These are phyloP conservation scores for Middelhovenomyces tepae DNA, from an alignment of 805 yeast genomes.

Conservation along the genomic window DNA sequence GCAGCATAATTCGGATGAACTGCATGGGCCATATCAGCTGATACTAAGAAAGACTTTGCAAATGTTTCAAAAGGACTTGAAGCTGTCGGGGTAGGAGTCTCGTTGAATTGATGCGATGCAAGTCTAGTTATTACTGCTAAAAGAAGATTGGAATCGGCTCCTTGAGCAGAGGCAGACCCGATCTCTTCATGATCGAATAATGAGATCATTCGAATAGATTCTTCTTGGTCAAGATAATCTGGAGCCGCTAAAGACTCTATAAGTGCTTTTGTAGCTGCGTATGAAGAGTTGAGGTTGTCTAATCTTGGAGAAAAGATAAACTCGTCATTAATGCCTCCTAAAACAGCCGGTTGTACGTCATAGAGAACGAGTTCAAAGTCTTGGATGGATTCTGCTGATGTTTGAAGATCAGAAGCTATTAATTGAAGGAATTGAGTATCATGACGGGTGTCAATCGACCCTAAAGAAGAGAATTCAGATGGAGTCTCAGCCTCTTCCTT, in stretches of 20 bases:
- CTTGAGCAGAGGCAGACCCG: slow-evolving; percentile 91
- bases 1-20: slow-evolving; percentile 85
- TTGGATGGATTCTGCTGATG: slow-evolving; percentile 51
- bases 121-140: slow-evolving; percentile 70
- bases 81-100: slow-evolving; percentile 22
- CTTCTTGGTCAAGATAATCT: slow-evolving; percentile 35
- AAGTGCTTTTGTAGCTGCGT: slow-evolving; percentile 65
- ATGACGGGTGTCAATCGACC: slow-evolving; percentile 64
- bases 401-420: slow-evolving; percentile 56
- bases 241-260: slow-evolving; percentile 37
- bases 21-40: slow-evolving; percentile 97
- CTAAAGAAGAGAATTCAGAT: slow-evolving; percentile 43
- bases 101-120: slow-evolving; percentile 38
- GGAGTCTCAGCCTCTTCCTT: slow-evolving; percentile 13
- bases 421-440: slow-evolving; percentile 58
- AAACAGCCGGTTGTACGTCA: slow-evolving; percentile 72
- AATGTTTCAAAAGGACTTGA: slow-evolving; percentile 20
- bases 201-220: slow-evolving; percentile 64
- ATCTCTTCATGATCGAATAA: slow-evolving; percentile 94
- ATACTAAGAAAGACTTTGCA: slow-evolving; percentile 69
- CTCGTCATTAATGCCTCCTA: slow-evolving; percentile 88
- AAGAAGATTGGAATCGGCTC: slow-evolving; percentile 88
- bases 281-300: slow-evolving; percentile 86
- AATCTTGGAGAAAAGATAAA: slow-evolving; percentile 86
- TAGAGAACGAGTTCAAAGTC: slow-evolving; percentile 83